Conservation (phyloP, 1,284 basidiomycete genomes). For the Blastosporella zonata region DNA sequence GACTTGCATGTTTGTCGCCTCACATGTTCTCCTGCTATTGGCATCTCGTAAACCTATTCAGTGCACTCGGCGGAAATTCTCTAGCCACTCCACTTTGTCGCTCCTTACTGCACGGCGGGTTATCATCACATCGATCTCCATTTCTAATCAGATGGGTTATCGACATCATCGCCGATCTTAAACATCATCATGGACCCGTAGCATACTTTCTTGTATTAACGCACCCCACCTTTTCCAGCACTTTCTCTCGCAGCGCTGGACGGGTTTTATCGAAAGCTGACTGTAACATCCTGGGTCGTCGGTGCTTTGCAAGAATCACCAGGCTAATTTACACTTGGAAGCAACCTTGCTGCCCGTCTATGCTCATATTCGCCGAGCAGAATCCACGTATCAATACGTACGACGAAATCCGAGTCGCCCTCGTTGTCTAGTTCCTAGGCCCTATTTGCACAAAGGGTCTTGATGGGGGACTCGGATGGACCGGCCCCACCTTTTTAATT, state of each 20-base stretch:
- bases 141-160: neutral
- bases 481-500: conserved; percentile 1
- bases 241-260: neutral
- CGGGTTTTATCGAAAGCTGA: conserved; percentile 3
- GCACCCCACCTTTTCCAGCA: conserved; percentile 6
- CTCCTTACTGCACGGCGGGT: conserved; percentile 1
- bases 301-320: conserved; percentile 4
- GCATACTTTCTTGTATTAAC: conserved; percentile 6
- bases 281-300: conserved; percentile 8
- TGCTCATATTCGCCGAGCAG: neutral
- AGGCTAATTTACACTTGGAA: conserved; percentile 6
- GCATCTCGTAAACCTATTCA: neutral
- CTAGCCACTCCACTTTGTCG: neutral
- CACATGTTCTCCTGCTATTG: neutral
- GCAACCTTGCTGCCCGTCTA: neutral
- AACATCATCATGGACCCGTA: neutral
- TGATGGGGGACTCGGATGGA: neutral
- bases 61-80: neutral
- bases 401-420: neutral
- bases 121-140: neutral
- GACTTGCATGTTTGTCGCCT: neutral
- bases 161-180: no score
- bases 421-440: neutral
- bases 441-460: neutral
- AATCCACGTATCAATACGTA: conserved; percentile 5